Percentiles rank a stretch among this genome's conserved stretches.
phyloP scores from a whole-genome alignment of 2,329 filamentous ascomycete genomes.

The Venturiaceae sp. region DNA sequence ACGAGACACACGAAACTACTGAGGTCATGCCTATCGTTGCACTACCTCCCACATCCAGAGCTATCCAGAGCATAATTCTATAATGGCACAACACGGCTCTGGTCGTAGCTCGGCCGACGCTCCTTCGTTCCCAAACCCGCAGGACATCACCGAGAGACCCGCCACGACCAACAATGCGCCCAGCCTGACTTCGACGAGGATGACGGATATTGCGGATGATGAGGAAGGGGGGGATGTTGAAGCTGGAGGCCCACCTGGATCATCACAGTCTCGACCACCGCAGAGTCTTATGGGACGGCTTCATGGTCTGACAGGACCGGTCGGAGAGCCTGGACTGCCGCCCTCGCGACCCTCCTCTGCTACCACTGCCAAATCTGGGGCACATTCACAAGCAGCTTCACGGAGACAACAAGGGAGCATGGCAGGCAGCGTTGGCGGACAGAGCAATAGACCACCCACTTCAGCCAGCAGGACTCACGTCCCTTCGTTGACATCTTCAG shows the following conservation, averaged over 20 bases:
- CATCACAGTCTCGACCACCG: slow-evolving; percentile 15
- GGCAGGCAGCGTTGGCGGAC: slow-evolving; percentile 32
- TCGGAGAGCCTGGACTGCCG: slow-evolving; percentile 37
- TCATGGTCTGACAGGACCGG: slow-evolving; percentile 31
- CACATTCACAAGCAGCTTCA: slow-evolving; percentile 20
- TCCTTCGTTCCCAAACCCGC: slow-evolving; percentile 1
- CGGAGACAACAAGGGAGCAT: slow-evolving; percentile 21
- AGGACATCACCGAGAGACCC: not conserved
- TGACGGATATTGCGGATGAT: slow-evolving; percentile 3
- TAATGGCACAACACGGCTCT: not conserved
- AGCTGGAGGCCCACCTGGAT: not conserved
- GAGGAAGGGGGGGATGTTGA: not conserved
- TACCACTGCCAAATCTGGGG: slow-evolving; percentile 40
- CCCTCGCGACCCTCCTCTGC: slow-evolving; percentile 36
- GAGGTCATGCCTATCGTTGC: slow-evolving; percentile 2
- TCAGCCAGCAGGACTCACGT: slow-evolving; percentile 69
- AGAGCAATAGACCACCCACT: slow-evolving; percentile 46
- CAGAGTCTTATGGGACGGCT: slow-evolving; percentile 16
- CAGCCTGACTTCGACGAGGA: not conserved
- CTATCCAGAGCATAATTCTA: not conserved
- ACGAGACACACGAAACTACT: not conserved
- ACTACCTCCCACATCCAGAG: not conserved
- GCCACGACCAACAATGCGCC: not conserved
- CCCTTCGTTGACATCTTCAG: slow-evolving; percentile 76
- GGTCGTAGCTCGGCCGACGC: not conserved